phyloP scores from a whole-genome alignment of 129 eudicot species.

The Artemisia annua region DNA sequence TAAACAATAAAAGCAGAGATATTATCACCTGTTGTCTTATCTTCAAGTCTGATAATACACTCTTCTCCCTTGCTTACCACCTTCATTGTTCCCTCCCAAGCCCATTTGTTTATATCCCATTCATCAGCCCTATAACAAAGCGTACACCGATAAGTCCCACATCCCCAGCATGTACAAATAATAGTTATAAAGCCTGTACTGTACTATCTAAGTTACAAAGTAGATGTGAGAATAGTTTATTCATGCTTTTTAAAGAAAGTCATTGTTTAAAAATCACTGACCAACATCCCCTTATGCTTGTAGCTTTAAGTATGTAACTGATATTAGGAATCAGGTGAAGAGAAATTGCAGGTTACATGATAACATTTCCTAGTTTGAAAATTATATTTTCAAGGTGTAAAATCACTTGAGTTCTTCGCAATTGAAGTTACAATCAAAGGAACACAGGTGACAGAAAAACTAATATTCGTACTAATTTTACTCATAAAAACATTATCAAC shows the following conservation, averaged over 20 bases:
- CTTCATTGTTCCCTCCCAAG: slow-evolving; percentile 93
- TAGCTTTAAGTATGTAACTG: slow-evolving; percentile 6
- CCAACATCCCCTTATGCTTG: slow-evolving; percentile 3
- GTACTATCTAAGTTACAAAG: slow-evolving; percentile 12
- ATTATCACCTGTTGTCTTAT: slow-evolving; percentile 67
- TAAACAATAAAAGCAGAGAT: slow-evolving; percentile 16
- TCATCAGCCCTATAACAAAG: slow-evolving; percentile 82
- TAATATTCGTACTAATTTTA: background rate
- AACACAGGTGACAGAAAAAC: background rate
- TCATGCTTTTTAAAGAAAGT: background rate
- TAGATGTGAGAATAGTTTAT: background rate
- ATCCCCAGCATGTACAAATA: slow-evolving; percentile 1
- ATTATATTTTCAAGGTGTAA: background rate
- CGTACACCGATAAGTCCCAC: slow-evolving; percentile 10
- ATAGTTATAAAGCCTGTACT: background rate
- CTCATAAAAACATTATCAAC: too few relatives aligned
- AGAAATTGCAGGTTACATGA: background rate
- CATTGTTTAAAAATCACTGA: slow-evolving; percentile 7
- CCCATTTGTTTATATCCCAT: slow-evolving; percentile 99
- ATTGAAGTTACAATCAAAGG: background rate
- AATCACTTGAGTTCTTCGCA: background rate
- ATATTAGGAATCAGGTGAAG: slow-evolving; percentile 2
- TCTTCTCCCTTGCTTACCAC: slow-evolving; percentile 96
- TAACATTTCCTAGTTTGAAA: slow-evolving; percentile 6
- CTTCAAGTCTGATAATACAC: slow-evolving; percentile 93